phyloP scores from a whole-genome alignment of 495 filamentous ascomycete genomes.

The Collariella sp. region DNA sequence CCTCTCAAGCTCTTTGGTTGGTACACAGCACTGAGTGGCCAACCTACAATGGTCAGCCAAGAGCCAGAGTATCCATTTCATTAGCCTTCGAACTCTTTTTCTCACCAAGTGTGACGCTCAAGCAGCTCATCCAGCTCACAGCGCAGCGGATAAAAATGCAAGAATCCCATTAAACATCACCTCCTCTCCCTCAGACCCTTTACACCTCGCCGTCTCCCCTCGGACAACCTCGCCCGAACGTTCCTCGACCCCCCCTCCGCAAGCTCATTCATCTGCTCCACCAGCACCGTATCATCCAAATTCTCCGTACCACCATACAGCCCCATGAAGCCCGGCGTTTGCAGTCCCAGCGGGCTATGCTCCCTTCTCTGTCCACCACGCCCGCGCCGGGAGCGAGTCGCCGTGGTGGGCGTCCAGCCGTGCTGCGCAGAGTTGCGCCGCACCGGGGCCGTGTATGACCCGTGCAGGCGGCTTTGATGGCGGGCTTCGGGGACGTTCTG shows the following conservation, averaged over 20 bases:
- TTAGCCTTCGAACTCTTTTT: too few relatives aligned
- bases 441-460: conserved; percentile 39
- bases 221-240: too few relatives aligned
- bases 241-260: conserved; percentile 11
- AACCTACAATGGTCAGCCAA: too few relatives aligned
- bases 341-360: conserved; percentile 29
- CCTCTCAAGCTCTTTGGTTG: too few relatives aligned
- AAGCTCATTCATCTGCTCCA: conserved; percentile 22
- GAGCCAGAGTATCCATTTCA: too few relatives aligned
- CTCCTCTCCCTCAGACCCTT: too few relatives aligned
- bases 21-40: too few relatives aligned
- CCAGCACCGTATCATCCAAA: conserved; percentile 32
- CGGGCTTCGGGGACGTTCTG: conserved; percentile 44
- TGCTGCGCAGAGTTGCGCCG: conserved; percentile 14
- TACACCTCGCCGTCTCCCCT: too few relatives aligned
- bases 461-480: conserved; percentile 38
- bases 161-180: too few relatives aligned
- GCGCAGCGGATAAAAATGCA: too few relatives aligned
- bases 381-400: conserved; percentile 9
- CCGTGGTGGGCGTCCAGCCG: conserved; percentile 9
- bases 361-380: conserved; percentile 10
- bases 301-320: conserved; percentile 43
- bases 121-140: too few relatives aligned
- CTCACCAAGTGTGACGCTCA: too few relatives aligned
- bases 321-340: conserved; percentile 33